Base-by-base conservation (phyloP, 228 moss, liverwort and hornwort species). In the Sphagnum fallax region DNA sequence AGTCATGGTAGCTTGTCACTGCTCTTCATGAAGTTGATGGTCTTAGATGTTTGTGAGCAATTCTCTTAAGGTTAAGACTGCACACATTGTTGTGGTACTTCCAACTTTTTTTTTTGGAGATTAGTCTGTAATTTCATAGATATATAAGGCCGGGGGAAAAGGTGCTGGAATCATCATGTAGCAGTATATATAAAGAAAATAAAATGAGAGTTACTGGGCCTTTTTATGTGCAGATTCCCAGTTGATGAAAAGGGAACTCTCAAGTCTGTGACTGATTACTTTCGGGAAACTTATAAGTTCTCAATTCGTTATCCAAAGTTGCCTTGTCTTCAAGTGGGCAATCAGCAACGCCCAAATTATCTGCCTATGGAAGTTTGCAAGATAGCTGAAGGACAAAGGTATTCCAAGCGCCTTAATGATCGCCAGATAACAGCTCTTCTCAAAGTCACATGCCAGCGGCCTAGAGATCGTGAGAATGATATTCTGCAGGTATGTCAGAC, bases 291-390 rank as follows among this genome's bases (percentile, higher is more conserved):
- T 0, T 98, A 98, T 11, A 85, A 87, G 6, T 98, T 93, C 6
- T 77, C 52, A 5, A 98, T 98, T 62, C 87, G 91, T 0, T 80
- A 90, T 62, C 91, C 93, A 0, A 66, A 77, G 4, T 72, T 98
- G 61, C 97, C 97, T 5, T 98, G 93, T 53, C 74, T 98, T 47
- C 97, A 98, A 84, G 97, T 98, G 0, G 97, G 97, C 8, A 98
- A 93, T 49, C 81, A 91, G 0, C 90, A 89, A 18, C 81, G 97
- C 0, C 93, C 93, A 5, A 98, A 98, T 47, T 98, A 98, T 5
- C 72, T 98, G n/a, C 97, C 97, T 0, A 98, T 98, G 97, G 97
- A 98, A 79, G 86, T 86, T 0, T 98, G 97, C 75, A 98, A 98
- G 68, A 98, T 98, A 12, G 97, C 93, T 0, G 97, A 98, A 58